Conservation (phyloP, 352 stramenopile genomes). For the Achlya hypogyna region DNA sequence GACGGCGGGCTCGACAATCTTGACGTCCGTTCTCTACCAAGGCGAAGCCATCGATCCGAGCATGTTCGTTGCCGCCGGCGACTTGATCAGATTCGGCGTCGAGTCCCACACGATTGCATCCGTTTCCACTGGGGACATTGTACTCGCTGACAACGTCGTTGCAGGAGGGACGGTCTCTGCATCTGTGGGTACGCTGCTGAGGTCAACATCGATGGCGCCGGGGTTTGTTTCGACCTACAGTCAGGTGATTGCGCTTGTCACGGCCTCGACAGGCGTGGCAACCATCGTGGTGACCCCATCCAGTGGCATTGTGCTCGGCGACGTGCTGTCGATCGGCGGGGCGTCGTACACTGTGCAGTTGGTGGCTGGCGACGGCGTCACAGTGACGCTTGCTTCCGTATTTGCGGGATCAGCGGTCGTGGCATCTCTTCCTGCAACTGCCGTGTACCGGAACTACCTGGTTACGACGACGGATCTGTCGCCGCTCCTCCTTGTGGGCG, state of each 20-base stretch:
- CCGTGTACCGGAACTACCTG: not conserved
- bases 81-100: conserved; percentile 34
- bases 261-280: not conserved
- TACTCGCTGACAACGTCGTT: not conserved
- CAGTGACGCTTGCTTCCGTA: not conserved
- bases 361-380: conserved; percentile 4
- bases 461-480: conserved; percentile 41
- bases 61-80: conserved; percentile 47
- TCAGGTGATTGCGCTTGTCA: not conserved
- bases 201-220: not conserved
- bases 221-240: not conserved
- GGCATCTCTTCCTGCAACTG: not conserved
- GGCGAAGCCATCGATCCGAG: conserved; percentile 43
- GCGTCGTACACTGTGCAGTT: not conserved
- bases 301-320: not conserved
- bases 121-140: conserved; percentile 5
- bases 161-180: not conserved
- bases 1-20: conserved; percentile 22
- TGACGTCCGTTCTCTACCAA: conserved; percentile 39
- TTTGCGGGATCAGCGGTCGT: conserved; percentile 10
- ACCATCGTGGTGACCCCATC: not conserved
- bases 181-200: not conserved
- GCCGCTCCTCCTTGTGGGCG: conserved; percentile 24
- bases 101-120: conserved; percentile 28
- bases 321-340: conserved; percentile 4